Base-by-base conservation (phyloP, 163 green algal species). In the Scenedesmus sp. region DNA sequence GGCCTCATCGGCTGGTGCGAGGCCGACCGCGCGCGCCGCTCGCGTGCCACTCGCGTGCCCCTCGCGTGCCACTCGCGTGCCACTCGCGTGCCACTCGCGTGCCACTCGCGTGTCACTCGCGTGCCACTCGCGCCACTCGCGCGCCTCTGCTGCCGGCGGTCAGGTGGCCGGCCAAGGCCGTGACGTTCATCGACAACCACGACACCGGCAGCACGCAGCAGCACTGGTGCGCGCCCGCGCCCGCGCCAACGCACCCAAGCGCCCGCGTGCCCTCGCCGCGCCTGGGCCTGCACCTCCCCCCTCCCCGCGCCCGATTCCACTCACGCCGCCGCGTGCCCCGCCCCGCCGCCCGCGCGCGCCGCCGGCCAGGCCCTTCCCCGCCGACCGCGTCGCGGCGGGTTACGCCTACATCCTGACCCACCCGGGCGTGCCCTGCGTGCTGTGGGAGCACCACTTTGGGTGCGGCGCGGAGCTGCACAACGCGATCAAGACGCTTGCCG, bases 1-100 rank as follows among this genome's bases (percentile, higher is more conserved):
- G 95, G 95, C 11, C 75, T 98, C 28, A 70, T 97, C 24, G 95
- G 95, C 56, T 94, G 90, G 87, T 97, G 92, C 94, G 63, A n/a
- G n/a, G n/a, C n/a, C n/a, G n/a, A n/a, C n/a, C n/a, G n/a, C n/a
- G n/a, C n/a, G n/a, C n/a, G n/a, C n/a, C n/a, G n/a, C n/a, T n/a
- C n/a, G n/a, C n/a, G n/a, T n/a, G n/a, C n/a, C n/a, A n/a, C n/a
- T n/a, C n/a, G n/a, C n/a, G n/a, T n/a, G n/a, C n/a, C n/a, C n/a
- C n/a, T n/a, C n/a, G n/a, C n/a, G n/a, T n/a, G n/a, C n/a, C n/a
- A n/a, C n/a, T n/a, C n/a, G n/a, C n/a, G n/a, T n/a, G n/a, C n/a
- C n/a, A n/a, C n/a, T n/a, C n/a, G n/a, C n/a, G n/a, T n/a, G n/a
- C n/a, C n/a, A n/a, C n/a, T n/a, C n/a, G n/a, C n/a, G n/a, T n/a